phyloP scores from a whole-genome alignment of 805 yeast genomes.

The Candida qinlingensis region DNA sequence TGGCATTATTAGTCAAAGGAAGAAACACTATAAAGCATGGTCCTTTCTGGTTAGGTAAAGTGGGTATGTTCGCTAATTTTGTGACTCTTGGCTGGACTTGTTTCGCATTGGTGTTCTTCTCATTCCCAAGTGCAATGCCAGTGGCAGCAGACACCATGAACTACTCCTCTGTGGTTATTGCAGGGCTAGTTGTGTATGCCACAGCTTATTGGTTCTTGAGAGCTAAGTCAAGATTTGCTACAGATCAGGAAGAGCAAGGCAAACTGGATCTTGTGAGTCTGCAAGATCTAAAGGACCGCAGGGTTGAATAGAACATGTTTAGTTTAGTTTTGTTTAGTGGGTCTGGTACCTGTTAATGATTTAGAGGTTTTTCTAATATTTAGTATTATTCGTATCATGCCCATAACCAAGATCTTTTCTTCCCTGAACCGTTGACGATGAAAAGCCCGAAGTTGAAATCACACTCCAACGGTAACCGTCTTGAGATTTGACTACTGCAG shows the following conservation, averaged over 20 bases:
- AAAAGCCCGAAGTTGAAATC: no score
- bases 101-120: conserved; percentile 56
- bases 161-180: conserved; percentile 54
- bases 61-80: conserved; percentile 47
- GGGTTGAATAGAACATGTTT: neutral
- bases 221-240: conserved; percentile 30
- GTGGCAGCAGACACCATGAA: conserved; percentile 60
- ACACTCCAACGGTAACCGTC: no score
- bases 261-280: neutral
- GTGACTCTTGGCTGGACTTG: conserved; percentile 52
- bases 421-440: no score
- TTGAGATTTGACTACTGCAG: no score
- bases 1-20: conserved; percentile 42
- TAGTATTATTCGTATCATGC: no score
- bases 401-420: no score
- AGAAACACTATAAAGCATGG: conserved; percentile 46
- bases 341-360: no score
- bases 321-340: no score
- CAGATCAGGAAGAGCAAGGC: conserved; percentile 14
- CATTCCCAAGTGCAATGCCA: conserved; percentile 62
- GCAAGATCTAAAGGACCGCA: neutral
- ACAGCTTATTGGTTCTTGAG: conserved; percentile 47
- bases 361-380: no score
- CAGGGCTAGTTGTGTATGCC: conserved; percentile 39
- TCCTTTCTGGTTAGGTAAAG: conserved; percentile 59